Conservation (phyloP, 2,329 filamentous ascomycete genomes). For the Arthrocladium fulminans region DNA sequence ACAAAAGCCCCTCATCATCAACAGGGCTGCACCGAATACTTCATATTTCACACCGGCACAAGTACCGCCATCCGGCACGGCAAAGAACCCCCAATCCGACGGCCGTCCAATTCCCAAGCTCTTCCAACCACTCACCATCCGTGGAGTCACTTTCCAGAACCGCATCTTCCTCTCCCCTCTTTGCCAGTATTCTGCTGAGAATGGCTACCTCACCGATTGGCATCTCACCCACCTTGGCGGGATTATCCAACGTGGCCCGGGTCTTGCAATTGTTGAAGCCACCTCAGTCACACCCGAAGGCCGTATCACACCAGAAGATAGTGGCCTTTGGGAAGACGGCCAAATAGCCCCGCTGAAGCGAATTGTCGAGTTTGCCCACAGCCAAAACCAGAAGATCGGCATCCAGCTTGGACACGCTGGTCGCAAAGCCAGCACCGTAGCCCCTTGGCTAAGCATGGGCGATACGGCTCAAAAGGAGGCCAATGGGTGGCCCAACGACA, state of each 20-base stretch:
- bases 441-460: conserved; percentile 54
- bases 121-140: conserved; percentile 34
- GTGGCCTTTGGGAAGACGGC: conserved; percentile 73
- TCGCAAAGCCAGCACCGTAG: conserved; percentile 53
- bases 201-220: conserved; percentile 69
- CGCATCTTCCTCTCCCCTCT: conserved; percentile 56
- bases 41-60: conserved; percentile 45
- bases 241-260: conserved; percentile 66
- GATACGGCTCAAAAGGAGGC: conserved; percentile 47
- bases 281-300: conserved; percentile 67
- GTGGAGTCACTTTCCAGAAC: conserved; percentile 54
- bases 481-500: conserved; percentile 48
- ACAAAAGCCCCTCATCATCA: too few relatives aligned
- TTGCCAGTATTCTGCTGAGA: conserved; percentile 58
- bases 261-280: conserved; percentile 67
- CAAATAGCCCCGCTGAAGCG: conserved; percentile 52
- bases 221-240: conserved; percentile 79
- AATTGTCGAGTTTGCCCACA: conserved; percentile 26
- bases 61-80: conserved; percentile 37
- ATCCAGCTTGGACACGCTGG: conserved; percentile 75
- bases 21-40: too few relatives aligned
- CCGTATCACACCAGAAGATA: conserved; percentile 72
- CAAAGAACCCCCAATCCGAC: conserved; percentile 38
- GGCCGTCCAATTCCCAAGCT: conserved; percentile 44
- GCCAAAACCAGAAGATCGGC: conserved; percentile 60